Evolutionary conservation across 108 stramenopile genomes (phyloP).

Genomic region (Fragilaria crotonensis): DNA sequence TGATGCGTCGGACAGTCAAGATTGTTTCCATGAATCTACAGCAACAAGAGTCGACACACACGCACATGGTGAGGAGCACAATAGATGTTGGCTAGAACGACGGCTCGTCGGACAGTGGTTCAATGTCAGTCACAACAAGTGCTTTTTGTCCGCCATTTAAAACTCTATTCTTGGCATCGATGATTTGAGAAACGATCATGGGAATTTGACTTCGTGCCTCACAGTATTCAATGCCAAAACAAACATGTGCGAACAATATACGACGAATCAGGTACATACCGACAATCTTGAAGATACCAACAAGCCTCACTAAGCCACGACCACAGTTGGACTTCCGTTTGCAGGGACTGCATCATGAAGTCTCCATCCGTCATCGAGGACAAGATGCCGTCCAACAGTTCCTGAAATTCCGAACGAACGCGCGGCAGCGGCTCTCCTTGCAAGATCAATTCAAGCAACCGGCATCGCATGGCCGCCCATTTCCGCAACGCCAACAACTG

Average conservation of each 20-base stretch:
- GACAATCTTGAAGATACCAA: not conserved
- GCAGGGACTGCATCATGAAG: not conserved
- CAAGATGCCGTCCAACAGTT: no score
- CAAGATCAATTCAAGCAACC: no score
- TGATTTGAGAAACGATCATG: not conserved
- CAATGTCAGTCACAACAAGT: not conserved
- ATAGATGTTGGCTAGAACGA: not conserved
- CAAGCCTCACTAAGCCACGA: not conserved
- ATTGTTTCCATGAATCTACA: not conserved
- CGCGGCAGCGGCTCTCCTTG: no score
- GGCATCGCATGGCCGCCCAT: not conserved
- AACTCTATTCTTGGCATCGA: not conserved
- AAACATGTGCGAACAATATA: not conserved
- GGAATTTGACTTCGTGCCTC: not conserved
- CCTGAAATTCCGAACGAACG: no score
- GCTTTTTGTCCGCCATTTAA: not conserved
- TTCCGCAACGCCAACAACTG: not conserved
- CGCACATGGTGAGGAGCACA: not conserved
- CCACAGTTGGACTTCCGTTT: not conserved
- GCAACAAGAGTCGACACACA: not conserved
- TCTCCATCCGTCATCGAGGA: no score
- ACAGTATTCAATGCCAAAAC: not conserved
- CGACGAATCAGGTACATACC: not conserved
- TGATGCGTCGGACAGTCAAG: not conserved
- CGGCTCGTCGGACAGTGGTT: not conserved